Evolutionary conservation across 192 early-diverging fungal species (phyloP).

Genomic region (Backusella liffmaniae): DNA sequence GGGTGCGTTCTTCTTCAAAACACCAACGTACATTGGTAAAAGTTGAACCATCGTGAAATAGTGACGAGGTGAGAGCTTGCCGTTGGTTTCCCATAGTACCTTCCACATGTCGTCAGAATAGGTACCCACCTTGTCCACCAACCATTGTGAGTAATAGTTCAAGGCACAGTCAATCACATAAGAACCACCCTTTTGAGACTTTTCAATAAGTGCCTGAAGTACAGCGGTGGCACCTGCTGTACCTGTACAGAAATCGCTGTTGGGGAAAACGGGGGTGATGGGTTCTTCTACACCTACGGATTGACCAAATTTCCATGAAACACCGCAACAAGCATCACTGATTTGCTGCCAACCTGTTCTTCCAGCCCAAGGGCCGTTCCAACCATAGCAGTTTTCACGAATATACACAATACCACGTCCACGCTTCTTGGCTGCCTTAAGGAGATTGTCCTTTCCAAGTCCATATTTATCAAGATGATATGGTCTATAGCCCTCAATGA

Average conservation of each 20-base stretch:
- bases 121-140: conserved; percentile 9
- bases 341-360: conserved; percentile 20
- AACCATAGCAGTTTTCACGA: conserved; percentile 22
- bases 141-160: conserved; percentile 14
- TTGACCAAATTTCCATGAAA: conserved; percentile 12
- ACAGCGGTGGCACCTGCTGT: not conserved
- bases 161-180: conserved; percentile 10
- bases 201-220: conserved; percentile 3
- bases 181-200: conserved; percentile 10
- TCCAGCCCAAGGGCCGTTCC: conserved; percentile 11
- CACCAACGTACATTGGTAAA: not conserved
- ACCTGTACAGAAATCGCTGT: not conserved
- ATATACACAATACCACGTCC: conserved; percentile 4
- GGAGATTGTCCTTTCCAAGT: conserved; percentile 7
- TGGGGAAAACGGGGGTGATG: not conserved
- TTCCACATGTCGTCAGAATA: conserved; percentile 6
- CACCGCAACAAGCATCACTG: conserved; percentile 8
- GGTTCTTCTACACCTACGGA: not conserved
- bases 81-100: not conserved
- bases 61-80: not conserved
- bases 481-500: conserved; percentile 11
- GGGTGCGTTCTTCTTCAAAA: not conserved
- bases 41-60: not conserved
- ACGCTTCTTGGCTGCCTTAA: not conserved
- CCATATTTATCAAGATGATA: conserved; percentile 17